Percentiles rank a stretch among this genome's conserved stretches.
Evolutionary conservation across 1,284 basidiomycete genomes (phyloP).

Genomic region (Sporisorium iseilematis-ciliati): DNA sequence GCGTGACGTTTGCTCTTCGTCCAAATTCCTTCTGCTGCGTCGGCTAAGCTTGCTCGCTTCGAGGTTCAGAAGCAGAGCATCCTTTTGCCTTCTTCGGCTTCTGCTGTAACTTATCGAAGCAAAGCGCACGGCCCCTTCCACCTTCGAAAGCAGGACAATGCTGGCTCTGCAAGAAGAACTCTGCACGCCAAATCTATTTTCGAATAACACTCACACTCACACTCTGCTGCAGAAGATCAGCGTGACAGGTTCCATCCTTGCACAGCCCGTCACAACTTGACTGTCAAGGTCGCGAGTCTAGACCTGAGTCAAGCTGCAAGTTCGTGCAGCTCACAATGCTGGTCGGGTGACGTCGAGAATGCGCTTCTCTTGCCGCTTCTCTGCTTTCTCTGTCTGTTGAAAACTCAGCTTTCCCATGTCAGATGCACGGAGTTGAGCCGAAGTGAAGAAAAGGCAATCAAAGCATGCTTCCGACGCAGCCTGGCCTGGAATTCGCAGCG

Average conservation of each 20-base stretch:
- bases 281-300: too few species aligned
- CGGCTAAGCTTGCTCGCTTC: conserved; percentile 1
- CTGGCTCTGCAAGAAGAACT: too few species aligned
- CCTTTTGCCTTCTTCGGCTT: background rate
- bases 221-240: too few species aligned
- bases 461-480: background rate
- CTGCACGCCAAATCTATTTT: background rate
- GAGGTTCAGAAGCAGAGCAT: background rate
- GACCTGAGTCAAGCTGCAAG: too few species aligned
- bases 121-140: background rate
- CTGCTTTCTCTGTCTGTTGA: background rate
- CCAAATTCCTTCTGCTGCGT: conserved; percentile 6
- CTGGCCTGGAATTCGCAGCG: background rate
- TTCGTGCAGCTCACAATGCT: too few species aligned
- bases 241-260: too few species aligned
- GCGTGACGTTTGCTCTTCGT: conserved; percentile 18
- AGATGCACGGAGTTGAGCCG: conserved; percentile 3
- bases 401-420: background rate
- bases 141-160: too few species aligned
- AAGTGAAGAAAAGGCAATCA: too few species aligned
- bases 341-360: too few species aligned
- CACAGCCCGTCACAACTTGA: too few species aligned
- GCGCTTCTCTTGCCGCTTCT: background rate
- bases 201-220: too few species aligned
- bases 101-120: background rate